Evolutionary conservation across 2,329 filamentous ascomycete genomes (phyloP).

Genomic region (Lachnellula willkommii): DNA sequence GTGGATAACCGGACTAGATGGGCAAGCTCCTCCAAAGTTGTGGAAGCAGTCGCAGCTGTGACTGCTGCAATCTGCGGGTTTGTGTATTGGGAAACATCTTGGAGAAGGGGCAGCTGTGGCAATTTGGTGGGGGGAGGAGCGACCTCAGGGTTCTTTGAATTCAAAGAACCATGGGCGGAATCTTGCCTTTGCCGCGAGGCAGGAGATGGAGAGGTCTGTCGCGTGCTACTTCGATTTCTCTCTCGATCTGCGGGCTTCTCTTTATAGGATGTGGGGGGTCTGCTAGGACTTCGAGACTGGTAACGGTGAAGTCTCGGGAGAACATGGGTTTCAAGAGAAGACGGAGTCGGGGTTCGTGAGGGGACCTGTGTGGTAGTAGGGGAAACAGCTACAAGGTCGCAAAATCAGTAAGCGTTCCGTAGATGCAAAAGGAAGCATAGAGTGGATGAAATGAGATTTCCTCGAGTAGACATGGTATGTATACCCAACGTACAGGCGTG

Average conservation of each 20-base stretch:
- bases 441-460: background rate
- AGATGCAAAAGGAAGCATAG: background rate
- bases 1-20: conserved; percentile 72
- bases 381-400: conserved; percentile 41
- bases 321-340: conserved; percentile 49
- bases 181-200: conserved; percentile 26
- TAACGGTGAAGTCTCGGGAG: conserved; percentile 44
- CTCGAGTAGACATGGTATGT: conserved; percentile 25
- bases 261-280: conserved; percentile 42
- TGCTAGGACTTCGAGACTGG: conserved; percentile 51
- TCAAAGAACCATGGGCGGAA: conserved; percentile 29
- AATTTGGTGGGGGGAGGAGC: conserved; percentile 22
- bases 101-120: conserved; percentile 46
- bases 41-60: conserved; percentile 56
- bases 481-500: conserved; percentile 27
- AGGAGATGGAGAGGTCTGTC: conserved; percentile 24
- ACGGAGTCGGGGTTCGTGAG: conserved; percentile 43
- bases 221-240: conserved; percentile 36
- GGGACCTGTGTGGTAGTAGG: conserved; percentile 45
- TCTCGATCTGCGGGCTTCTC: conserved; percentile 40
- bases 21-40: conserved; percentile 70
- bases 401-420: conserved; percentile 12
- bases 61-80: conserved; percentile 49
- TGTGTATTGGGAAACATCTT: conserved; percentile 61
- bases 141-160: conserved; percentile 11